Evolutionary conservation across 345 rosid species (phyloP), one percentile per base, ranked within the genome.

Genomic region (Lepidium aucheri): DNA sequence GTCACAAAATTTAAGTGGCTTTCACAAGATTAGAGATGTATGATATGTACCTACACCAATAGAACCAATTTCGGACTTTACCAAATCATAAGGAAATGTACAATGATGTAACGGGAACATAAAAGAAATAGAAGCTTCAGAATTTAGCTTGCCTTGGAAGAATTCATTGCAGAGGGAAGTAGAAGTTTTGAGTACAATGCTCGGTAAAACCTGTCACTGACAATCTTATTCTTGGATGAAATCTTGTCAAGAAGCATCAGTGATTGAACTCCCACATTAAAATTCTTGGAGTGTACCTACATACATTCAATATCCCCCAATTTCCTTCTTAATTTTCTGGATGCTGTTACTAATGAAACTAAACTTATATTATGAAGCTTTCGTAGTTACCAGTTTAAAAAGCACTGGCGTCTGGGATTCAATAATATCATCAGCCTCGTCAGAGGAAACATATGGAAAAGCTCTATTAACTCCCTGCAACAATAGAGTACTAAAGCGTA

Each of bases 181-280:
- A 94, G 80, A 60, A 94, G 96, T 62, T 90, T 94, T 28, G 97
- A 82, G 78, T 90, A 94, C 78, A 90, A 77, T 41, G 99, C 89
- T 67, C 92, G 96, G 77, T 94, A 90, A 84, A 85, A 90, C 36
- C 96, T 79, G 58, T 94, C 97, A 61, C 99, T 94, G 72, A 82
- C 97, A 75, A 88, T 80, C 82, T 88, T 95, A 82, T 90, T 90
- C 82, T 84, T 94, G 43, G 95, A 85, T 20, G 99, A 94, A 72
- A 94, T 90, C 79, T 94, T 94, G 76, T 94, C 89, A 60, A 94
- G 93, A 81, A 94, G 99, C 96, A 88, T 81, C 69, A 90, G 67
- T 16, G 97, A 93, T 74, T 94, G 97, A 70, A 94, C 83, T 69
- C 95, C 99, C 16, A 94, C 88, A 70, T 90, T 94, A 59, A 94